A percentile compares a stretch with the other conserved stretches of the same genome.
Evolutionary conservation across 2,329 filamentous ascomycete species (phyloP).

Genomic region (Ophiostoma montium): DNA sequence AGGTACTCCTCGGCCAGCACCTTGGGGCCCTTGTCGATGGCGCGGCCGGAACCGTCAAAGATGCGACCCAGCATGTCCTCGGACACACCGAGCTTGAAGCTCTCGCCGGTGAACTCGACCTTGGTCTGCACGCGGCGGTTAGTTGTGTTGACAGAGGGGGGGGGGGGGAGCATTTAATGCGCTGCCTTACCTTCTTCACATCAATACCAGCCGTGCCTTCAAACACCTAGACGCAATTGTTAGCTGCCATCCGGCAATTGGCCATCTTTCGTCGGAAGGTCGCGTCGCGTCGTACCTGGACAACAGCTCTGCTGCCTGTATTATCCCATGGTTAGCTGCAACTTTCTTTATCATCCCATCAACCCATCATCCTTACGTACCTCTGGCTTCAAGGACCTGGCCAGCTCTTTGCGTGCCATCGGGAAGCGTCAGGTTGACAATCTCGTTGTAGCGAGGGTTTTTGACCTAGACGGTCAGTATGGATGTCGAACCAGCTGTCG

Average conservation of each 20-base stretch:
- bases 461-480: conserved; percentile 57
- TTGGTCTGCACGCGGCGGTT: conserved; percentile 50
- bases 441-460: conserved; percentile 95
- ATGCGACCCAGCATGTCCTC: conserved; percentile 99
- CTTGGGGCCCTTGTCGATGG: conserved; percentile 98
- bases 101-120: conserved; percentile 95
- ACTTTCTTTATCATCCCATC: neutral
- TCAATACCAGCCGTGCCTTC: conserved; percentile 95
- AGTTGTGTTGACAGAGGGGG: neutral
- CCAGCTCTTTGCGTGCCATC: conserved; percentile 90
- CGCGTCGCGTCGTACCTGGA: conserved; percentile 53
- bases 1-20: conserved; percentile 95
- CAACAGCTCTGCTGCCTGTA: conserved; percentile 78
- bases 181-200: conserved; percentile 73
- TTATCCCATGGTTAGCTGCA: neutral
- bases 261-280: neutral
- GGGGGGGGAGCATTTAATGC: neutral
- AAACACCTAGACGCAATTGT: conserved; percentile 55
- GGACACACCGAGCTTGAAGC: conserved; percentile 94
- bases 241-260: conserved; percentile 14
- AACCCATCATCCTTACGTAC: conserved; percentile 32
- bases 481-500: neutral
- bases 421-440: conserved; percentile 86
- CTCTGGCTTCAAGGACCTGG: conserved; percentile 94
- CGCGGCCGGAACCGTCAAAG: conserved; percentile 93